These are phyloP conservation scores for Fusarium oxysporum DNA, from an alignment of 2,329 filamentous ascomycete species.

Conservation along the genomic window DNA sequence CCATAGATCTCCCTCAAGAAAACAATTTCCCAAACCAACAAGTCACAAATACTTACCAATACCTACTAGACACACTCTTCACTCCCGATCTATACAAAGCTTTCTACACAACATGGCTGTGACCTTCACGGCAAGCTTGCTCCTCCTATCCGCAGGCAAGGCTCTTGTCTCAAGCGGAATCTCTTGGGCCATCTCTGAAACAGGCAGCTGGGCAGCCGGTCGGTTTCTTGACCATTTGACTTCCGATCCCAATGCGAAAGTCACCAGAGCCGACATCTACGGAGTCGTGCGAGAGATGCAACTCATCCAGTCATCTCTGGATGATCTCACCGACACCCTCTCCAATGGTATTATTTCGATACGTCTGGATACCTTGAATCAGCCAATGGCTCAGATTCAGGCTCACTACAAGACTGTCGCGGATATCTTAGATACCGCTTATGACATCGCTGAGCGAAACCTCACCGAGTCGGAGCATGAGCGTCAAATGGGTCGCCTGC, in stretches of 20 bases:
- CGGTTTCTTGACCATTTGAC: neutral
- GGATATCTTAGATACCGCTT: neutral
- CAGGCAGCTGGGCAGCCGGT: neutral
- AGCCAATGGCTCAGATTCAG: neutral
- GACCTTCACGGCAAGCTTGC: neutral
- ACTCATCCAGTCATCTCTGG: neutral
- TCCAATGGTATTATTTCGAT: neutral
- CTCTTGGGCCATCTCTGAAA: neutral
- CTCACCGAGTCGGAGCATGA: neutral
- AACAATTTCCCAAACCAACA: neutral
- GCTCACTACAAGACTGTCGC: neutral
- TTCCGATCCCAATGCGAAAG: neutral
- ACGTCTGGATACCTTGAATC: neutral
- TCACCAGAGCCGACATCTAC: neutral
- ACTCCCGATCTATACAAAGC: rapidly evolving
- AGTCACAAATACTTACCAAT: neutral
- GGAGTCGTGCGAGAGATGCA: neutral
- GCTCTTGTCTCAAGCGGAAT: neutral
- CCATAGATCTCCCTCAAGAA: neutral
- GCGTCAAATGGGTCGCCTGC: neutral
- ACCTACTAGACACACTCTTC: neutral
- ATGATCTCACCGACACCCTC: neutral
- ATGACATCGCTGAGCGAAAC: neutral
- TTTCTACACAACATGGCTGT: neutral
- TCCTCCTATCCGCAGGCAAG: neutral